Conservation (phyloP, 140 eudicot genomes). For the Flaveria floridana region DNA sequence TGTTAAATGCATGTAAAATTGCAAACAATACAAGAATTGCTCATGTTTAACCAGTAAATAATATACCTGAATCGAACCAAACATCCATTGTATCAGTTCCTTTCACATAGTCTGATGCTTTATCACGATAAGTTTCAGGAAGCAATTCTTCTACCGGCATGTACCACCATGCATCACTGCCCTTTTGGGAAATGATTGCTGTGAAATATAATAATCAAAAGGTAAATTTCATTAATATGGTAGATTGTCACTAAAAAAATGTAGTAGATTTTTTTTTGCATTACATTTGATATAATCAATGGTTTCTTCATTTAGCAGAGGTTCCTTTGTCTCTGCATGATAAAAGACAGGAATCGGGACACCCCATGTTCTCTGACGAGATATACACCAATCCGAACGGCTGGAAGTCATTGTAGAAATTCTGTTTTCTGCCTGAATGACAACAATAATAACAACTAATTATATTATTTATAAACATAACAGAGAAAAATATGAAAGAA, state of each 20-base stretch:
- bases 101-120: conserved; percentile 80
- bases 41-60: conserved; percentile 1
- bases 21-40: background rate
- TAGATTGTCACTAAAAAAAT: background rate
- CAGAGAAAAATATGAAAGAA: background rate
- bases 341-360: conserved; percentile 98
- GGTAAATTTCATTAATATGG: background rate
- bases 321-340: conserved; percentile 85
- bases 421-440: conserved; percentile 76
- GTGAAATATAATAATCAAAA: conserved; percentile 34
- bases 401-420: conserved; percentile 82
- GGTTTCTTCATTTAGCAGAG: conserved; percentile 84
- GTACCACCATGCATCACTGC: conserved; percentile 99
- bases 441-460: background rate
- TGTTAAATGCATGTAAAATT: conserved; percentile 1
- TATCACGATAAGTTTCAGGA: conserved; percentile 75
- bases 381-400: conserved; percentile 99
- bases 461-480: background rate
- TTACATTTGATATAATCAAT: conserved; percentile 81
- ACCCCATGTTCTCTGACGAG: conserved; percentile 99
- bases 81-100: conserved; percentile 99
- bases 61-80: conserved; percentile 97
- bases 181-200: conserved; percentile 88
- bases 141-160: conserved; percentile 91
- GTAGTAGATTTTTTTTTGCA: conserved; percentile 15